Percentiles rank a stretch among this genome's conserved stretches.
Evolutionary conservation across 495 filamentous ascomycete genomes (phyloP).

Genomic region (Talaromyces thailandensis): DNA sequence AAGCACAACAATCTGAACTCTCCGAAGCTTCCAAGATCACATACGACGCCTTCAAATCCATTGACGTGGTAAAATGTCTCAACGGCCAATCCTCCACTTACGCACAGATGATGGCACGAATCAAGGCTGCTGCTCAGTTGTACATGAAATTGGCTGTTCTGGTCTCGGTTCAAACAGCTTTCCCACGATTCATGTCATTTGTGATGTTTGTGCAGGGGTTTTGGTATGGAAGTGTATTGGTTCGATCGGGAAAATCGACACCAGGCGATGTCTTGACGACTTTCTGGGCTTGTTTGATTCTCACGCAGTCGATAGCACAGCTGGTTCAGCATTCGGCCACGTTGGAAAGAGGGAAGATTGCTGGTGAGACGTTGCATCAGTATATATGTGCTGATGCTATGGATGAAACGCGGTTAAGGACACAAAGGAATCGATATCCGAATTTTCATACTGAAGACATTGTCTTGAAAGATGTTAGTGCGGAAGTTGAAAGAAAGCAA

Average conservation of each 20-base stretch:
- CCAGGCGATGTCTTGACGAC: constrained; percentile 72
- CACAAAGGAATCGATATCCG: constrained; percentile 7
- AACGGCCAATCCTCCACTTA: constrained; percentile 68
- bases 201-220: constrained; percentile 86
- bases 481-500: background rate
- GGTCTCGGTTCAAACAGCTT: constrained; percentile 60
- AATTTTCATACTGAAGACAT: constrained; percentile 30
- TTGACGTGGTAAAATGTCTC: constrained; percentile 83
- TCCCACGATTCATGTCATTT: constrained; percentile 64
- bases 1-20: constrained; percentile 60
- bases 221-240: constrained; percentile 71
- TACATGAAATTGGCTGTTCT: constrained; percentile 61
- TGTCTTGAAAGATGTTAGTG: constrained; percentile 57
- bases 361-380: constrained; percentile 51
- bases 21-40: constrained; percentile 62
- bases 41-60: constrained; percentile 57
- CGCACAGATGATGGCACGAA: constrained; percentile 50
- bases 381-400: background rate
- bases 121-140: constrained; percentile 48
- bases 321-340: constrained; percentile 68
- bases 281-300: constrained; percentile 73
- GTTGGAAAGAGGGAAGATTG: constrained; percentile 71
- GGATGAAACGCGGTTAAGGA: constrained; percentile 9
- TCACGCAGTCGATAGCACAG: constrained; percentile 61
- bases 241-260: constrained; percentile 41